Evolutionary conservation across 768 basidiomycete species (phyloP).

Genomic region (Tulasnella calospora): DNA sequence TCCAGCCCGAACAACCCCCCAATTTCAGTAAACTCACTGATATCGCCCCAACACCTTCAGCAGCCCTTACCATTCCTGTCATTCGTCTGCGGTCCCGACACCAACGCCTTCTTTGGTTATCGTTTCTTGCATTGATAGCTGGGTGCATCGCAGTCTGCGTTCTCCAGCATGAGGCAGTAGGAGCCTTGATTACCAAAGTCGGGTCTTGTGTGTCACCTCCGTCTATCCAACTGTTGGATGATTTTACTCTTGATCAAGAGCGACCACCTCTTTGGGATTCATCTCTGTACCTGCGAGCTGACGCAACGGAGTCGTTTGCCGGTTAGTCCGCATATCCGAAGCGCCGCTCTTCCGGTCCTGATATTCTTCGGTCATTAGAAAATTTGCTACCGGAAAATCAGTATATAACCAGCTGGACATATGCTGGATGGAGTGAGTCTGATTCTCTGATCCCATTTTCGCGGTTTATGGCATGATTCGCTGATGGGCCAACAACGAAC

Average conservation of each 20-base stretch:
- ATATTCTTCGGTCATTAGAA: background rate
- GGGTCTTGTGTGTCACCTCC: background rate
- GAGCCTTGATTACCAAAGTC: background rate
- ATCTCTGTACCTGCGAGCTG: background rate
- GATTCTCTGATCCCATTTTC: background rate
- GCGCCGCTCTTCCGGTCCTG: background rate
- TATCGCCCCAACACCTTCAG: background rate
- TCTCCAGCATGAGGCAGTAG: background rate
- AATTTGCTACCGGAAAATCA: background rate
- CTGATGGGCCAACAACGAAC: background rate
- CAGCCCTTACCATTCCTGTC: background rate
- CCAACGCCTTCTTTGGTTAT: background rate
- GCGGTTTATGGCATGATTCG: background rate
- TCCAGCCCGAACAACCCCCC: background rate
- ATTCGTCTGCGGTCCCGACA: background rate
- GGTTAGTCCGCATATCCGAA: background rate
- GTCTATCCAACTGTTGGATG: background rate
- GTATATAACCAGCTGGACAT: constrained; percentile 9
- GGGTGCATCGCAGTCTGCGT: background rate
- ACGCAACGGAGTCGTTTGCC: background rate
- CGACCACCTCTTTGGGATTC: background rate
- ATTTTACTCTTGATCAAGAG: background rate
- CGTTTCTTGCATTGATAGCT: background rate
- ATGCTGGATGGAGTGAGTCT: constrained; percentile 17
- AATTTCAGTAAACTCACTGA: background rate